Conservation (phyloP, 805 yeast genomes). For the Wickerhamiella azyma region DNA sequence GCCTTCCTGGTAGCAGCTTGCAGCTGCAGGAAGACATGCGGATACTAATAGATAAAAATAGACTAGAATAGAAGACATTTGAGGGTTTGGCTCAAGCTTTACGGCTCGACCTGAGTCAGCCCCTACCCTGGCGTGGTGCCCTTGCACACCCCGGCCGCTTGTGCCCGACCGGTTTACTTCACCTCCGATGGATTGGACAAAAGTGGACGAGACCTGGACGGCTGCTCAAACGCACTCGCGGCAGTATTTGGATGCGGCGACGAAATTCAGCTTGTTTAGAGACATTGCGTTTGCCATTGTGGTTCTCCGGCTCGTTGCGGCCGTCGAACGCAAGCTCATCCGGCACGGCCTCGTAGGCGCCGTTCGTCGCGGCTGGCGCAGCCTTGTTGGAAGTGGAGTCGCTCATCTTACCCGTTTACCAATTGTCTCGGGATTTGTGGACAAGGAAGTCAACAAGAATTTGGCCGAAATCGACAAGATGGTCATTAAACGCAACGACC, state of each 20-base stretch:
- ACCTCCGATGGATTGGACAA: neutral
- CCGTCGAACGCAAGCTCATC: constrained; percentile 4
- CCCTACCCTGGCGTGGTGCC: too few relatives aligned
- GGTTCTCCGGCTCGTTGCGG: neutral
- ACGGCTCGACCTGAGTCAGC: too few relatives aligned
- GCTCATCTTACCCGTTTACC: neutral
- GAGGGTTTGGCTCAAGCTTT: too few relatives aligned
- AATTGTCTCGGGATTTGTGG: constrained; percentile 22
- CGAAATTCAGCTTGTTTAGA: neutral
- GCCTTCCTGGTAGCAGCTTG: too few relatives aligned
- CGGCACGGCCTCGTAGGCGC: constrained; percentile 4
- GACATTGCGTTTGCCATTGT: constrained; percentile 2
- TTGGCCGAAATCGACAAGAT: constrained; percentile 38
- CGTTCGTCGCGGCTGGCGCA: neutral
- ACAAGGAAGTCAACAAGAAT: constrained; percentile 45
- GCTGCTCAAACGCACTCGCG: neutral
- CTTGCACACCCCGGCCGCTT: too few relatives aligned
- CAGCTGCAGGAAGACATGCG: too few relatives aligned
- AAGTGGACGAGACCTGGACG: neutral
- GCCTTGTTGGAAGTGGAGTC: too few relatives aligned
- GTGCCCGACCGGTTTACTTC: neutral
- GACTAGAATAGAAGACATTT: too few relatives aligned
- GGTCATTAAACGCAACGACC: constrained; percentile 41
- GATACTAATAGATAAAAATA: too few relatives aligned
- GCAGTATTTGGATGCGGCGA: neutral